These are phyloP conservation scores for Hypomontagnella monticulosa DNA, from an alignment of 495 filamentous ascomycete genomes.

Conservation along the genomic window DNA sequence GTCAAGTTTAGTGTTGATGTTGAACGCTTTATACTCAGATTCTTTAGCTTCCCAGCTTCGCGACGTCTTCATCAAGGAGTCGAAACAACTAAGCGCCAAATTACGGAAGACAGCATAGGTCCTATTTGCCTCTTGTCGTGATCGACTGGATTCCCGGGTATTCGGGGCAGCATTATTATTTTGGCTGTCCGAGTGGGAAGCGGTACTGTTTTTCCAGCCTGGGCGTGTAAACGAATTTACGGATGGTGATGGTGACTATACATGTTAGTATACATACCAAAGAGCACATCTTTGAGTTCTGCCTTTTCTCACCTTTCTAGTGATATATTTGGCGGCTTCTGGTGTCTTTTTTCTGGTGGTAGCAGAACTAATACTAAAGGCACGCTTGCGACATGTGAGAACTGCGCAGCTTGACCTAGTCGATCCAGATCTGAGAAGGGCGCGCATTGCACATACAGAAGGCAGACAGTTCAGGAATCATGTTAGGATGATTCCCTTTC, in stretches of 20 bases:
- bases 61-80: slow-evolving; percentile 11
- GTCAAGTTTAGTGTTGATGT: slow-evolving; percentile 41
- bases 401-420: slow-evolving; percentile 35
- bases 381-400: slow-evolving; percentile 24
- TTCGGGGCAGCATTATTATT: background rate
- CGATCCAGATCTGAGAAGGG: slow-evolving; percentile 32
- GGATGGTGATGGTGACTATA: background rate
- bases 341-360: too few relatives aligned
- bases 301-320: background rate
- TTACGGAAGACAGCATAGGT: slow-evolving; percentile 35
- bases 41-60: slow-evolving; percentile 15
- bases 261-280: too few relatives aligned
- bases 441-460: slow-evolving; percentile 39
- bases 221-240: background rate
- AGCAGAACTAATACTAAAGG: slow-evolving; percentile 22
- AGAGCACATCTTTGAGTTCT: too few relatives aligned
- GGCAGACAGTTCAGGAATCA: slow-evolving; percentile 25
- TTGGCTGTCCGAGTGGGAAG: background rate
- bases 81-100: slow-evolving; percentile 21
- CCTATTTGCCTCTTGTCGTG: background rate
- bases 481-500: slow-evolving; percentile 26
- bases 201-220: background rate
- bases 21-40: slow-evolving; percentile 47
- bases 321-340: too few relatives aligned
- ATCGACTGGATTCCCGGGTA: background rate